Conservation (phyloP, 352 stramenopile genomes). For the Albugo laibachii region DNA sequence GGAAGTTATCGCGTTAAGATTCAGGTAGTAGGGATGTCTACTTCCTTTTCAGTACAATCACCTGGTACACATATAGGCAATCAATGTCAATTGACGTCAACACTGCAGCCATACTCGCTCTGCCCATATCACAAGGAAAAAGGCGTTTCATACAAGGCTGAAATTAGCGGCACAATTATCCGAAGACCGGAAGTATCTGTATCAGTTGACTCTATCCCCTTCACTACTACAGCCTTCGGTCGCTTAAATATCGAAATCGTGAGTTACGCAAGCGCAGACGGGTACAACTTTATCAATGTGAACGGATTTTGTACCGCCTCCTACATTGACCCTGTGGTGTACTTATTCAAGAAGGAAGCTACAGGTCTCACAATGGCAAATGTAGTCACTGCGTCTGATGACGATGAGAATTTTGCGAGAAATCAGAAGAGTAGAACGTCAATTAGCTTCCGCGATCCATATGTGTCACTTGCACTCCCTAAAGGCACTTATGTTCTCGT, state of each 20-base stretch:
- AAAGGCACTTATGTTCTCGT: constrained; percentile 30
- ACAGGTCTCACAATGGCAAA: constrained; percentile 14
- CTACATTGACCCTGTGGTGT: constrained; percentile 44
- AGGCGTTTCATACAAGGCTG: constrained; percentile 11
- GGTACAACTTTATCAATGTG: constrained; percentile 22
- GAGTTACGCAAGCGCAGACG: constrained; percentile 26
- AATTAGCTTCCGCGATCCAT: constrained; percentile 56
- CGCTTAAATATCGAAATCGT: constrained; percentile 34
- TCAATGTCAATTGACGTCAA: constrained; percentile 18
- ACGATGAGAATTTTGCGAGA: constrained; percentile 32
- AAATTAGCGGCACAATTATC: constrained; percentile 31
- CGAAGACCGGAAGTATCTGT: constrained; percentile 14
- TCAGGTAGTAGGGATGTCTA: constrained; percentile 5
- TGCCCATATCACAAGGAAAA: constrained; percentile 41
- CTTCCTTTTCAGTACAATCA: constrained; percentile 11
- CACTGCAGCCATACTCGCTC: constrained; percentile 13
- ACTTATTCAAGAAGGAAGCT: constrained; percentile 25
- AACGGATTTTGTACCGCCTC: constrained; percentile 36
- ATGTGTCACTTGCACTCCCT: constrained; percentile 31
- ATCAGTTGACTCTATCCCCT: constrained; percentile 38
- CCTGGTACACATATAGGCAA: constrained; percentile 40
- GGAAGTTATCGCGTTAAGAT: constrained; percentile 46
- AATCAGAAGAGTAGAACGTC: constrained; percentile 22
- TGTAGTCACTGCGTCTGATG: constrained; percentile 27
- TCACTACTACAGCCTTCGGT: constrained; percentile 22